These are phyloP conservation scores for Phytophthora pluvialis DNA, from an alignment of 352 stramenopile species.

Conservation along the genomic window DNA sequence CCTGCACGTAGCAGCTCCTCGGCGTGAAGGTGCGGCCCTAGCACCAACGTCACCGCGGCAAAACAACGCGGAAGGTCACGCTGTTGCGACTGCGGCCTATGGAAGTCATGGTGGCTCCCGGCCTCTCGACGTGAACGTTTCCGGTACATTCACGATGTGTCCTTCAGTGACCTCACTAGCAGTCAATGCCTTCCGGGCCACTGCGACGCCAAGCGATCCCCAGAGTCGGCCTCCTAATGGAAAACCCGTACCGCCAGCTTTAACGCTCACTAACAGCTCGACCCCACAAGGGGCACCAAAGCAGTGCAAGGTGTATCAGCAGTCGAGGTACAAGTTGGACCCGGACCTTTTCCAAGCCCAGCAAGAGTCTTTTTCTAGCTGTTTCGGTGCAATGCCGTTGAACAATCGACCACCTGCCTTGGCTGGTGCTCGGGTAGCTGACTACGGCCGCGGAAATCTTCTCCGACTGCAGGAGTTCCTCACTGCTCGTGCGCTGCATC, in stretches of 20 bases:
- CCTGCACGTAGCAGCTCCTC: slow-evolving; percentile 34
- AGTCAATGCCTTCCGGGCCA: slow-evolving; percentile 12
- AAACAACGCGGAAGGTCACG: slow-evolving; percentile 2
- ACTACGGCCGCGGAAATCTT: slow-evolving; percentile 44
- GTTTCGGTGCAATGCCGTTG: slow-evolving; percentile 33
- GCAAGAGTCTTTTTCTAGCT: slow-evolving; percentile 35
- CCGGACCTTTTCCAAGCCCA: slow-evolving; percentile 48
- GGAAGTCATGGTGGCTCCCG: slow-evolving; percentile 1
- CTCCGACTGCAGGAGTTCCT: slow-evolving; percentile 55
- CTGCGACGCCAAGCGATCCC: background rate
- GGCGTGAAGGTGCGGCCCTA: slow-evolving; percentile 7
- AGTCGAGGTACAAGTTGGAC: slow-evolving; percentile 56
- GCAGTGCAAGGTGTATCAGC: slow-evolving; percentile 42
- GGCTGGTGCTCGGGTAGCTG: slow-evolving; percentile 6
- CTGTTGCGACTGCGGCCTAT: background rate
- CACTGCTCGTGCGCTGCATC: slow-evolving; percentile 45
- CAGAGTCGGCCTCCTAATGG: background rate
- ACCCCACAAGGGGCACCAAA: slow-evolving; percentile 7
- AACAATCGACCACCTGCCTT: slow-evolving; percentile 17
- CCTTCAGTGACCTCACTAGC: slow-evolving; percentile 23
- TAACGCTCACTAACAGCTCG: slow-evolving; percentile 26
- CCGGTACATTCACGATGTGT: slow-evolving; percentile 13
- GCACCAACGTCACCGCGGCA: slow-evolving; percentile 4
- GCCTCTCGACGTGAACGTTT: background rate
- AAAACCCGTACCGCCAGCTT: slow-evolving; percentile 12